Percentiles rank a stretch among this genome's conserved stretches.
Evolutionary conservation across 306 rosid genomes (phyloP).

Genomic region (Dalbergia cochinchinensis): DNA sequence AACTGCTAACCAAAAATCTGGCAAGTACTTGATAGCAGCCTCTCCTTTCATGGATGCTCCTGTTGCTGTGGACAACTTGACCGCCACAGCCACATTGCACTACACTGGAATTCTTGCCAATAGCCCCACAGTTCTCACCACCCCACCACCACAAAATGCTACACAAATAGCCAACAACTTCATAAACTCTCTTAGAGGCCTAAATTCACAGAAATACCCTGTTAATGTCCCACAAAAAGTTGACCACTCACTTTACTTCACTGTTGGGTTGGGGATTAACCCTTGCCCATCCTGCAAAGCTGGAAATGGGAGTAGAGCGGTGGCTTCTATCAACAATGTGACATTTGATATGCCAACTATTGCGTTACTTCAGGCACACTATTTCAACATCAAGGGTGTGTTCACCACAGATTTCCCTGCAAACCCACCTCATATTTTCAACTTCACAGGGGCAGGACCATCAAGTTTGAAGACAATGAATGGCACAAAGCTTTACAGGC

Average conservation of each 20-base stretch:
- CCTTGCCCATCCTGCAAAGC: constrained; percentile 79
- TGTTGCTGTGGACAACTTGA: constrained; percentile 68
- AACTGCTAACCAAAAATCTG: constrained; percentile 65
- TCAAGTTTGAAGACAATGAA: constrained; percentile 57
- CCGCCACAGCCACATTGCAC: constrained; percentile 79
- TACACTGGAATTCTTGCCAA: constrained; percentile 74
- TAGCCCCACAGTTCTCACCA: constrained; percentile 59
- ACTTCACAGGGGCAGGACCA: constrained; percentile 64
- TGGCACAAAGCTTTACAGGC: constrained; percentile 74
- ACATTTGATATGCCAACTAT: constrained; percentile 85
- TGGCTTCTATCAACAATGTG: constrained; percentile 74
- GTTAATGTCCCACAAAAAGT: constrained; percentile 67
- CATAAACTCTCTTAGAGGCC: constrained; percentile 59
- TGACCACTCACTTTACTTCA: constrained; percentile 73
- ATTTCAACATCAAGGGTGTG: constrained; percentile 70
- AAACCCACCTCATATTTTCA: constrained; percentile 67
- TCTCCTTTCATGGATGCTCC: constrained; percentile 91
- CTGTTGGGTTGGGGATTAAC: constrained; percentile 70
- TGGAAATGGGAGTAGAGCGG: constrained; percentile 82
- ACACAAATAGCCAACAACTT: constrained; percentile 75
- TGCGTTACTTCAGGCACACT: constrained; percentile 84
- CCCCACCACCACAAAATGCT: constrained; percentile 76
- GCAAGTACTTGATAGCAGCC: constrained; percentile 72
- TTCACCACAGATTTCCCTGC: constrained; percentile 84
- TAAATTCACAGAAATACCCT: constrained; percentile 77